These are phyloP conservation scores for Musa itinerans DNA, from an alignment of 176 grass and related monocot genomes.

Conservation along the genomic window DNA sequence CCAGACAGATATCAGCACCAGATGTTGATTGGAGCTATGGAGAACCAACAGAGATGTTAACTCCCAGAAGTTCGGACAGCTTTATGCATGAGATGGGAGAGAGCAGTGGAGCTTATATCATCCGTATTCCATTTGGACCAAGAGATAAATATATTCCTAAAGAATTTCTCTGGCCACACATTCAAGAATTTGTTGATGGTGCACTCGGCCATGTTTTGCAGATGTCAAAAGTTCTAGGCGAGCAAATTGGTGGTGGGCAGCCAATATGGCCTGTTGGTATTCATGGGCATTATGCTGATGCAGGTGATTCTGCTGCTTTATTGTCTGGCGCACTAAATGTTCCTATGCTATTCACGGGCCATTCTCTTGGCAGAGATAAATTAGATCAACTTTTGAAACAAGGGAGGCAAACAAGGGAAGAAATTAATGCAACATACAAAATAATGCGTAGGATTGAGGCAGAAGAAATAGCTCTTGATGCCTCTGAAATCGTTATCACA, in stretches of 20 bases:
- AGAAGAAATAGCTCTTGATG: constrained; percentile 62
- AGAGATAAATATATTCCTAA: constrained; percentile 71
- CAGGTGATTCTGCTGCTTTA: constrained; percentile 55
- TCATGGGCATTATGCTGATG: constrained; percentile 71
- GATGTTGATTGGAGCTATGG: constrained; percentile 70
- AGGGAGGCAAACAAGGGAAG: constrained; percentile 63
- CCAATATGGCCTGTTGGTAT: constrained; percentile 65
- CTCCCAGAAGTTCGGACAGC: constrained; percentile 45
- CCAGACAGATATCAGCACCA: constrained; percentile 59
- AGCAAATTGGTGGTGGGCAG: constrained; percentile 46
- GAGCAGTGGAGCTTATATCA: constrained; percentile 66
- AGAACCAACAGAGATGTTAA: constrained; percentile 52
- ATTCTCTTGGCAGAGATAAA: constrained; percentile 76
- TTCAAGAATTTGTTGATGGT: constrained; percentile 83
- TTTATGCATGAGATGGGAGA: constrained; percentile 55
- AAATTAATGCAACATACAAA: constrained; percentile 77
- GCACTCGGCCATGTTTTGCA: constrained; percentile 52
- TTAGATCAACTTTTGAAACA: constrained; percentile 72
- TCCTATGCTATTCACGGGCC: constrained; percentile 68
- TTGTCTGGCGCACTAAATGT: constrained; percentile 60
- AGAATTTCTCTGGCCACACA: constrained; percentile 63
- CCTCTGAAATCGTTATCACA: constrained; percentile 68
- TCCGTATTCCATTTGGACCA: constrained; percentile 67
- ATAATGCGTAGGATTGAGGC: constrained; percentile 79
- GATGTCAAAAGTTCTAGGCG: constrained; percentile 61